These are phyloP conservation scores for Alternaria brassicae DNA, from an alignment of 2,329 filamentous ascomycete genomes.

Conservation along the genomic window DNA sequence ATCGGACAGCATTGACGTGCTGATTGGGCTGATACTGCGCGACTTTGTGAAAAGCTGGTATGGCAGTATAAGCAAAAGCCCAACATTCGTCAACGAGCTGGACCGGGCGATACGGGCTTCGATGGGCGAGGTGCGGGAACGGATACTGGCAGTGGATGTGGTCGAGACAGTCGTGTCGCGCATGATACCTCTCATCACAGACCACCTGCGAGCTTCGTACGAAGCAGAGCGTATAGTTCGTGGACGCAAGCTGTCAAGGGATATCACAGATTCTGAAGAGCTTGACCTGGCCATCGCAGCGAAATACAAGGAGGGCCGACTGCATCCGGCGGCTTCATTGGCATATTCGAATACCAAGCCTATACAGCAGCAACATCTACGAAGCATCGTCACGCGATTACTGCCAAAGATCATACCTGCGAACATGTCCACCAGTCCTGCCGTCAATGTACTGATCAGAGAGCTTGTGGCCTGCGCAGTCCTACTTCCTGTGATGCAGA, in stretches of 20 bases:
- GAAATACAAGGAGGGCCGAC: constrained; percentile 86
- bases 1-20: constrained; percentile 78
- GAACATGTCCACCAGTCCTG: constrained; percentile 76
- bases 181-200: constrained; percentile 85
- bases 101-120: constrained; percentile 80
- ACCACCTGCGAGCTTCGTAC: constrained; percentile 88
- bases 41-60: constrained; percentile 95
- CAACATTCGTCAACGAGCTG: constrained; percentile 83
- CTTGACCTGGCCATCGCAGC: constrained; percentile 93
- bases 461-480: constrained; percentile 96
- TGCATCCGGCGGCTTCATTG: constrained; percentile 85
- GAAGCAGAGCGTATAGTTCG: constrained; percentile 86
- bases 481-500: constrained; percentile 77
- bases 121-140: constrained; percentile 73
- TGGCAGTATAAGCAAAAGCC: constrained; percentile 78
- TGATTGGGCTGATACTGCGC: constrained; percentile 77
- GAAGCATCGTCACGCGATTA: constrained; percentile 74
- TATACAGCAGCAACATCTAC: constrained; percentile 87
- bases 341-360: constrained; percentile 83
- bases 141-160: constrained; percentile 77
- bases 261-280: constrained; percentile 95
- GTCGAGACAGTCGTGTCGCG: constrained; percentile 82
- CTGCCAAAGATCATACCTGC: constrained; percentile 77
- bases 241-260: constrained; percentile 85
- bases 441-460: constrained; percentile 79